Evolutionary conservation across 1,284 basidiomycete species (phyloP), one percentile per base, ranked within the genome.

Genomic region (Cerrena zonata): DNA sequence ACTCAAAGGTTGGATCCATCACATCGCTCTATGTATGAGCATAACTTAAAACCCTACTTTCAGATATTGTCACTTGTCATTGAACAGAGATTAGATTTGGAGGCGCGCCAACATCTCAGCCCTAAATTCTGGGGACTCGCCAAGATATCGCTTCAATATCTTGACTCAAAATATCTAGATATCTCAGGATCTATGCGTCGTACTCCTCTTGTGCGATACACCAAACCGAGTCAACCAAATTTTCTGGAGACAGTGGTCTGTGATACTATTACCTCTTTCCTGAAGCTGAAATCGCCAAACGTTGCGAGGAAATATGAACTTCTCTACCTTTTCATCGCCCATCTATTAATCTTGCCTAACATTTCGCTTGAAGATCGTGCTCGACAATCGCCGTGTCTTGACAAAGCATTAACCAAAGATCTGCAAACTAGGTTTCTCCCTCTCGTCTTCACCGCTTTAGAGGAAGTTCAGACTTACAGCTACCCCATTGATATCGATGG

Each of bases 1-100:
- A 86, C 54, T 77, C 78, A 0, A 86, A 85, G 71, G 84, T 80
- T 37, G n/a, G 63, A 50, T 10, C 15, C 13, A 13, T 52, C 27
- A 13, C n/a, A 15, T 45, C 41, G 4, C 11, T n/a, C n/a, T n/a
- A 26, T 23, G 5, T 23, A 44, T 10, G n/a, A 38, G n/a, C 23
- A 43, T 2, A 37, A 10, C 11, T 25, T 18, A 18, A 10, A 18
- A 40, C 18, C 19, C 7, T 2, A 23, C 4, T 37, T 19, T 7
- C 46, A 80, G 79, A 70, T 79, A 2, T 60, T 73, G 37, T 65
- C 74, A 1, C 75, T 79, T 51, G 67, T 78, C 3, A 72, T 69
- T 43, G 74, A 78, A 57, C 70, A 67, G 42, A 61, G 63, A 22
- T 57, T 65, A 23, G 61, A 61, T 27, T 45, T 37, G 11, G 50